These are phyloP conservation scores for Colletotrichum echinochloae DNA, from an alignment of 2,329 filamentous ascomycete genomes.

Conservation along the genomic window DNA sequence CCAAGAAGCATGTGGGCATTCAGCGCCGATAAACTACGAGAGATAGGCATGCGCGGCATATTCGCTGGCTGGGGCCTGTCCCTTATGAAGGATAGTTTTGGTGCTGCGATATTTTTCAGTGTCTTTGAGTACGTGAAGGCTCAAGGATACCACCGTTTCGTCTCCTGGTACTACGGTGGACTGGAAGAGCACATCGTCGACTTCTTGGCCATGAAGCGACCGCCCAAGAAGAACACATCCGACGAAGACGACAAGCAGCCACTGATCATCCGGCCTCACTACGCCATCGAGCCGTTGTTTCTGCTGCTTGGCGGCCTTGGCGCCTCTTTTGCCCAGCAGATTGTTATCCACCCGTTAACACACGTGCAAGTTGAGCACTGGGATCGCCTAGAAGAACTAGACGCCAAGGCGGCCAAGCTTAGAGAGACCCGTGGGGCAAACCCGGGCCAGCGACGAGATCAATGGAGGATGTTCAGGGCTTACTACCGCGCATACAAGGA, in stretches of 20 bases:
- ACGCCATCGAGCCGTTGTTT: constrained; percentile 79
- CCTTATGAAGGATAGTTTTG: constrained; percentile 76
- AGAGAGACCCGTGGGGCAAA: constrained; percentile 49
- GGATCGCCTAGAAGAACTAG: constrained; percentile 78
- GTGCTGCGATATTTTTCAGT: constrained; percentile 78
- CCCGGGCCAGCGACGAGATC: constrained; percentile 50
- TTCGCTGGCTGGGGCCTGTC: constrained; percentile 80
- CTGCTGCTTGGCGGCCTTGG: constrained; percentile 75
- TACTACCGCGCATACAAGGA: constrained; percentile 80
- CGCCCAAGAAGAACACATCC: constrained; percentile 42
- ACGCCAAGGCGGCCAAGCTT: constrained; percentile 67
- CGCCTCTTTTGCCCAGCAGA: constrained; percentile 76
- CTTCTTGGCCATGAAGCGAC: constrained; percentile 60
- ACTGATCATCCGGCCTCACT: constrained; percentile 76
- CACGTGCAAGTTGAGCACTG: constrained; percentile 80
- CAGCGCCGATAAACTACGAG: constrained; percentile 70
- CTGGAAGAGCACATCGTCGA: constrained; percentile 65
- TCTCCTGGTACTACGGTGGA: constrained; percentile 76
- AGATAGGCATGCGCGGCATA: constrained; percentile 78
- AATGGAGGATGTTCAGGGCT: constrained; percentile 68
- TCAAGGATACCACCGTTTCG: constrained; percentile 78
- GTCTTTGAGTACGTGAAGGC: constrained; percentile 82
- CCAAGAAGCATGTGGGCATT: constrained; percentile 80
- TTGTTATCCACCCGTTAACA: constrained; percentile 77
- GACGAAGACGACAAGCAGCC: constrained; percentile 51